phyloP scores from a whole-genome alignment of 2,329 filamentous ascomycete genomes.

The Botrytis squamosa region DNA sequence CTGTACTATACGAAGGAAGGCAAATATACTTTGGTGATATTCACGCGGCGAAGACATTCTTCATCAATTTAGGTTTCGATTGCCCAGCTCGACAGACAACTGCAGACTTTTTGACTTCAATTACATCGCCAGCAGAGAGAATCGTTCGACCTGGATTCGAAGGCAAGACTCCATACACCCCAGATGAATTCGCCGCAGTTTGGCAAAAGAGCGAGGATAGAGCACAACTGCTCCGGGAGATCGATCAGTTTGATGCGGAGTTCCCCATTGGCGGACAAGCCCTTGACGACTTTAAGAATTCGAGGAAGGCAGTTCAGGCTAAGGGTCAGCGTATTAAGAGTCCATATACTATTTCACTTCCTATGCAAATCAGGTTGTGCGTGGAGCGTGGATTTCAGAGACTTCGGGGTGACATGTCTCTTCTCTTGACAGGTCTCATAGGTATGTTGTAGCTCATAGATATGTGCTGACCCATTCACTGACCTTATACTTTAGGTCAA shows the following conservation, averaged over 20 bases:
- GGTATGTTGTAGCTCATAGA: background rate
- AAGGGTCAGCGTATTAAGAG: slow-evolving; percentile 58
- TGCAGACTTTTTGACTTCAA: slow-evolving; percentile 73
- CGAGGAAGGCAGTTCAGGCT: slow-evolving; percentile 40
- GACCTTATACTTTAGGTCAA: slow-evolving; percentile 26
- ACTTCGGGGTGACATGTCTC: slow-evolving; percentile 69
- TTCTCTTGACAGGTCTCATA: slow-evolving; percentile 54
- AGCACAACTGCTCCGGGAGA: slow-evolving; percentile 47
- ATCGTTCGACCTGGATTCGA: slow-evolving; percentile 56
- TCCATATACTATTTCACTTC: slow-evolving; percentile 78
- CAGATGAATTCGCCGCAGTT: slow-evolving; percentile 53
- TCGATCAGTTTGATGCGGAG: slow-evolving; percentile 51
- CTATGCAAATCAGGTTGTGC: slow-evolving; percentile 75
- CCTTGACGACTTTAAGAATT: slow-evolving; percentile 43
- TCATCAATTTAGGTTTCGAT: slow-evolving; percentile 68
- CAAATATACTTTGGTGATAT: slow-evolving; percentile 70
- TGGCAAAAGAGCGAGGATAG: slow-evolving; percentile 50
- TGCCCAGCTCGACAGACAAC: slow-evolving; percentile 58
- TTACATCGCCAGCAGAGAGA: slow-evolving; percentile 62
- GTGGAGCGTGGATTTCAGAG: slow-evolving; percentile 78
- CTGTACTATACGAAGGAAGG: slow-evolving; percentile 65
- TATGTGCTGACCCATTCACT: background rate
- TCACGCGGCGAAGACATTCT: slow-evolving; percentile 64
- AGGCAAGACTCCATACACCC: slow-evolving; percentile 53
- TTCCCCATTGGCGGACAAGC: slow-evolving; percentile 37